phyloP scores from a whole-genome alignment of 169 alveolate species.

The Fabrea salina region DNA sequence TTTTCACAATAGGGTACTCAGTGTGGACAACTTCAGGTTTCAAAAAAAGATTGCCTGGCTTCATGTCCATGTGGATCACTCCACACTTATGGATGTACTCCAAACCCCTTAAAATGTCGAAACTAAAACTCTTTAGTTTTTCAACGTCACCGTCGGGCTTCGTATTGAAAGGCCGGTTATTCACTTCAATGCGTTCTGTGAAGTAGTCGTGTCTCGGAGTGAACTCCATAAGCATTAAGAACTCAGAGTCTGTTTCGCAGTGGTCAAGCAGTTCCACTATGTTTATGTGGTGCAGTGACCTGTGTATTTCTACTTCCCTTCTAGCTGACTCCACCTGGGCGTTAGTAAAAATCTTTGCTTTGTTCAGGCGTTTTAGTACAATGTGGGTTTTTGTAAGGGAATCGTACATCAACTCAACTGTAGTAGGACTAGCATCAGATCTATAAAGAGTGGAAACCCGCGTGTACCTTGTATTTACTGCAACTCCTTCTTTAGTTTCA shows the following conservation, averaged over 20 bases:
- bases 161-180: neutral
- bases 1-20: conserved; percentile 40
- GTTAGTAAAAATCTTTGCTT: neutral
- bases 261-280: conserved; percentile 37
- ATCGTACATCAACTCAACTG: no score
- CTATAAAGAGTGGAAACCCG: no score
- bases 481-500: conserved; percentile 14
- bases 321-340: conserved; percentile 20
- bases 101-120: neutral
- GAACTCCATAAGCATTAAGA: conserved; percentile 36
- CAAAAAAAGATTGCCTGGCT: conserved; percentile 18
- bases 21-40: conserved; percentile 30
- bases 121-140: conserved; percentile 32
- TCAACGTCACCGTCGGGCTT: conserved; percentile 32
- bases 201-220: conserved; percentile 32
- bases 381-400: no score
- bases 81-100: conserved; percentile 27
- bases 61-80: conserved; percentile 28
- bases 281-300: conserved; percentile 34
- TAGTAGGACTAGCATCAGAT: no score
- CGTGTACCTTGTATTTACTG: no score
- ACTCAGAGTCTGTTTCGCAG: conserved; percentile 35
- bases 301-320: conserved; percentile 41
- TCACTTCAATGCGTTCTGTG: conserved; percentile 30
- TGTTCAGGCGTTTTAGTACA: neutral